Evolutionary conservation across 2,329 filamentous ascomycete genomes (phyloP), one percentile per base, ranked within the genome.

Genomic region (Botrytis medusae): DNA sequence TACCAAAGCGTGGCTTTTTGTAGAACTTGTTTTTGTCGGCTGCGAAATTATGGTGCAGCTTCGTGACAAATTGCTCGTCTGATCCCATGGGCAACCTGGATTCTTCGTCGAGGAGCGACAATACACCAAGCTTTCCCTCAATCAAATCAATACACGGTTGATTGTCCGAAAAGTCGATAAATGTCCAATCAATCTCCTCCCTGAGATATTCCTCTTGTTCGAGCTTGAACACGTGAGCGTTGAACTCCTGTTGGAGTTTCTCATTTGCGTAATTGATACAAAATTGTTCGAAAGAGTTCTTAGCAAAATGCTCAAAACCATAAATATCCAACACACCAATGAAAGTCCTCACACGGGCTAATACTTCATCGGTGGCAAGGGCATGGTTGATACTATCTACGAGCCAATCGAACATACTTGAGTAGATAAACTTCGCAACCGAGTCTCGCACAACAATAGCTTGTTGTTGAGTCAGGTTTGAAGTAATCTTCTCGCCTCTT

Each of bases 241-340:
- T 99, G 87, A 99, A 99, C 82, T 98, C 95, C 82, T 99, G 96
- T 82, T 99, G 96, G 72, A 99, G 86, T 84, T 99, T 99, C 84
- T 99, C 96, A 83, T 99, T 99, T 84, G 96, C 96, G 81, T 99
- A 99, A 84, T 99, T 99, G 88, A 99, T 99, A 84, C 96, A 99
- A 84, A 99, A 99, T 83, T 99, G 96, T 83, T 99, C 96, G 80
- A 99, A 99, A 0, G 96, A 99, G 85, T 99, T 99, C 87, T 98
- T 98, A 75, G 96, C 95, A 81, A 99, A 99, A 84, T 98, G 96
- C 83, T 99, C 96, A 81, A 99, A 99, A 76, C 95, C 95, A 83
- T 98, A 98, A 78, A 99, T 99, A 93, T 99, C 96, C 76, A 99
- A 89, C 65, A 99, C 96, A 83, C 96, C 96, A 79, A 99, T 99